Conservation (phyloP, 2,329 filamentous ascomycete species). For the Penicillium expansum region DNA sequence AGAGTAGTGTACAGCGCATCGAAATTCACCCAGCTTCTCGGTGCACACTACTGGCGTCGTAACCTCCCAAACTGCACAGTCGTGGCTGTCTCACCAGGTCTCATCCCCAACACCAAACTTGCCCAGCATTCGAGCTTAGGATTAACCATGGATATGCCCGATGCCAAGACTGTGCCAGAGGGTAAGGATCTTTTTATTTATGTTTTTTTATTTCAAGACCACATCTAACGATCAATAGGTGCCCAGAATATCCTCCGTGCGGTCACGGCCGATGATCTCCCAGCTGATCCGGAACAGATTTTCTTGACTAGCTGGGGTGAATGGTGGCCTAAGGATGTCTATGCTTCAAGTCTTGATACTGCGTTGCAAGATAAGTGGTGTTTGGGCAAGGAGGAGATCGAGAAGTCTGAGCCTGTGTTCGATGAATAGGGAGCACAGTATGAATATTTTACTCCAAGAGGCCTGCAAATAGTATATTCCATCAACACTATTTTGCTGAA, state of each 20-base stretch:
- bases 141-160: constrained; percentile 24
- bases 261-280: constrained; percentile 17
- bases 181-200: constrained; percentile 9
- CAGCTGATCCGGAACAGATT: constrained; percentile 24
- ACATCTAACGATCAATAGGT: constrained; percentile 15
- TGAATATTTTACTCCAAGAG: background rate
- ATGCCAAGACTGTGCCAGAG: constrained; percentile 26
- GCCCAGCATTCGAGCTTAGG: constrained; percentile 12
- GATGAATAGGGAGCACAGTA: background rate
- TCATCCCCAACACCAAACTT: constrained; percentile 23
- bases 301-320: constrained; percentile 32
- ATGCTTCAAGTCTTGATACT: constrained; percentile 20
- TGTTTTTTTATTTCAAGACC: background rate
- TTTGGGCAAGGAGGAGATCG: constrained; percentile 23
- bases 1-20: constrained; percentile 24
- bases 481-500: background rate
- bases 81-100: constrained; percentile 26
- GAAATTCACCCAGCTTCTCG: constrained; percentile 24
- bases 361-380: constrained; percentile 27
- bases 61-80: constrained; percentile 21
- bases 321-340: constrained; percentile 29
- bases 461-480: background rate
- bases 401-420: constrained; percentile 16
- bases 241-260: constrained; percentile 26
- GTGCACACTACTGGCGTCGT: constrained; percentile 28